Evolutionary conservation across 169 alveolate species (phyloP).

Genomic region (Plasmodium sp.): DNA sequence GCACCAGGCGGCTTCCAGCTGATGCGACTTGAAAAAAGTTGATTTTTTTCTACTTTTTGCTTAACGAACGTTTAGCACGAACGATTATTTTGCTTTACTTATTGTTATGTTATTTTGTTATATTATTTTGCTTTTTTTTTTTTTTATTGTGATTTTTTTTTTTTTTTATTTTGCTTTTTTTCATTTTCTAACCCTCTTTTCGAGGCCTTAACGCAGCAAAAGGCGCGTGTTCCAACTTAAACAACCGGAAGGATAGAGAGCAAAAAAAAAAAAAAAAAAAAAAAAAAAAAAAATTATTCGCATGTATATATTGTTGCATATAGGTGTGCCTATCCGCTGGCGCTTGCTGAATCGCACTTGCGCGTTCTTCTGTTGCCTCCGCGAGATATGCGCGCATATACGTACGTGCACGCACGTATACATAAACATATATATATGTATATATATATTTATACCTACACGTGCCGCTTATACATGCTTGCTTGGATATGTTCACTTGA

Average conservation of each 20-base stretch:
- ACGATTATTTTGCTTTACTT: background rate
- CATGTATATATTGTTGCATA: background rate
- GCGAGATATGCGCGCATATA: background rate
- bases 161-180: too few species aligned
- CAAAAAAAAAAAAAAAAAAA: background rate
- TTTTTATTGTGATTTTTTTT: too few species aligned
- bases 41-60: background rate
- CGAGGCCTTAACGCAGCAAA: background rate
- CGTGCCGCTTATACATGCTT: background rate
- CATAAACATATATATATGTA: background rate
- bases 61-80: background rate
- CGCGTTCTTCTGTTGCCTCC: background rate
- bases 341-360: background rate
- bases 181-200: background rate
- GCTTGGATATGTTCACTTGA: background rate
- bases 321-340: background rate
- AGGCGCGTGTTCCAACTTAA: background rate
- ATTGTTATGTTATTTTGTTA: background rate
- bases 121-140: too few species aligned
- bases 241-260: background rate
- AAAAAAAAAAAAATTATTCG: background rate
- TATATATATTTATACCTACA: background rate
- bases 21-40: background rate
- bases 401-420: background rate
- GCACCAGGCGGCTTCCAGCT: background rate